Evolutionary conservation across 192 early-diverging fungal species (phyloP).

Genomic region (Coemansia sp.): DNA sequence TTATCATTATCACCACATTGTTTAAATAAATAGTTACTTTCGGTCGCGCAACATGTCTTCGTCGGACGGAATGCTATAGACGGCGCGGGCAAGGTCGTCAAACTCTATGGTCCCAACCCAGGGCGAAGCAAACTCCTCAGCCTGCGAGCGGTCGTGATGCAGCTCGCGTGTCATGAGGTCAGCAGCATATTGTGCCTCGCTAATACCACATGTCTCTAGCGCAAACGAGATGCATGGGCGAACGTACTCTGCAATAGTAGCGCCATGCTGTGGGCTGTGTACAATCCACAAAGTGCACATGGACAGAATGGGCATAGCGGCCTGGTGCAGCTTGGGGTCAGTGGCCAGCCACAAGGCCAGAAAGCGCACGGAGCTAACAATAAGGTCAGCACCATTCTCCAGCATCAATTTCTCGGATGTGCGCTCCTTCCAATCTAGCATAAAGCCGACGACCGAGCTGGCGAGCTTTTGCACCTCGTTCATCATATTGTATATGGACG

Average conservation of each 20-base stretch:
- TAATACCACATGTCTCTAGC: slow-evolving; percentile 43
- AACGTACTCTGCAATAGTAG: slow-evolving; percentile 27
- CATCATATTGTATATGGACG: slow-evolving; percentile 27
- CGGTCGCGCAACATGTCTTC: slow-evolving; percentile 32
- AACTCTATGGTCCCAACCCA: slow-evolving; percentile 53
- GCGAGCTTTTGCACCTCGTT: slow-evolving; percentile 32
- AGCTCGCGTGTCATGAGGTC: slow-evolving; percentile 37
- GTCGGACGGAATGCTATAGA: slow-evolving; percentile 45
- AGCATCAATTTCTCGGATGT: slow-evolving; percentile 23
- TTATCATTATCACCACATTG: not conserved
- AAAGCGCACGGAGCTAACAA: slow-evolving; percentile 24
- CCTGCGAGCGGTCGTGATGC: slow-evolving; percentile 17
- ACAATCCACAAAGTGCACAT: slow-evolving; percentile 41
- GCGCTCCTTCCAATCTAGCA: slow-evolving; percentile 42
- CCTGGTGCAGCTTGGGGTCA: slow-evolving; percentile 39
- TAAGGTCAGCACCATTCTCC: slow-evolving; percentile 13
- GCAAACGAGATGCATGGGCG: slow-evolving; percentile 45
- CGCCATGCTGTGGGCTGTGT: slow-evolving; percentile 11
- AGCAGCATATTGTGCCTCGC: slow-evolving; percentile 30
- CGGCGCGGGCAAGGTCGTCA: slow-evolving; percentile 43
- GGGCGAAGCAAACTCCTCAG: slow-evolving; percentile 39
- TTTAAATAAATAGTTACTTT: not conserved
- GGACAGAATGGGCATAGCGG: slow-evolving; percentile 32
- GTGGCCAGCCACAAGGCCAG: slow-evolving; percentile 46
- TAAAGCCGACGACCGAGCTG: slow-evolving; percentile 20